These are phyloP conservation scores for Lenzites betulinus DNA, from an alignment of 768 basidiomycete species.

Conservation along the genomic window DNA sequence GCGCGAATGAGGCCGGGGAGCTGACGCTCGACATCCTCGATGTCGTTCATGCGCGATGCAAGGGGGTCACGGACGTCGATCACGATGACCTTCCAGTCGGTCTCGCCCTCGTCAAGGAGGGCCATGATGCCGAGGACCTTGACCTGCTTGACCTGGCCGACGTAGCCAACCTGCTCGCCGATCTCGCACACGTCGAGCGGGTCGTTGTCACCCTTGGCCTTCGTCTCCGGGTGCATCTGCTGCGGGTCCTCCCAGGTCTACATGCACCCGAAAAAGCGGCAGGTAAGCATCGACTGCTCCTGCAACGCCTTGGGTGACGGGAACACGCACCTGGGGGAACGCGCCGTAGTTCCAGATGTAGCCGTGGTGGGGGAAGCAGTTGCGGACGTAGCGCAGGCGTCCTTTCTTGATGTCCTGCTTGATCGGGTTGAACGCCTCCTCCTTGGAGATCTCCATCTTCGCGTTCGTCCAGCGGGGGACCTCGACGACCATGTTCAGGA, in stretches of 20 bases:
- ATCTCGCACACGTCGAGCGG: slow-evolving; percentile 99
- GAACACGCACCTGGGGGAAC: slow-evolving; percentile 82
- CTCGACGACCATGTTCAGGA: slow-evolving; percentile 99
- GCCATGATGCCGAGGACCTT: slow-evolving; percentile 99
- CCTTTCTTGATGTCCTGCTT: slow-evolving; percentile 99
- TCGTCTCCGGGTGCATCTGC: slow-evolving; percentile 89
- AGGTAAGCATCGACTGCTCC: not conserved
- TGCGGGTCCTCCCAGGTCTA: slow-evolving; percentile 99
- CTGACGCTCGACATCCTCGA: slow-evolving; percentile 98
- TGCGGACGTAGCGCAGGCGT: slow-evolving; percentile 94
- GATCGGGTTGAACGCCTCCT: slow-evolving; percentile 99
- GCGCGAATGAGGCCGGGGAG: slow-evolving; percentile 95
- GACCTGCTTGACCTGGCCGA: slow-evolving; percentile 98
- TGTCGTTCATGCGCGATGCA: slow-evolving; percentile 95
- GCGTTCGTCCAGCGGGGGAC: slow-evolving; percentile 99
- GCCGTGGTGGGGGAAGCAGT: slow-evolving; percentile 99
- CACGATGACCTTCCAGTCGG: slow-evolving; percentile 99
- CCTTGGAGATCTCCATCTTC: slow-evolving; percentile 99
- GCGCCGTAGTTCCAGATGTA: slow-evolving; percentile 99
- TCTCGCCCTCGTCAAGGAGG: slow-evolving; percentile 97
- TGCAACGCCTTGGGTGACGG: not conserved
- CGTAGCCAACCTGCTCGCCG: slow-evolving; percentile 96
- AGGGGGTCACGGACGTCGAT: slow-evolving; percentile 96
- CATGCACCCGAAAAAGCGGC: not conserved
- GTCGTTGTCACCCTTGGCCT: slow-evolving; percentile 98